Conservation (phyloP, 257 asterid genomes). For the Nyctanthes arbortristis region DNA sequence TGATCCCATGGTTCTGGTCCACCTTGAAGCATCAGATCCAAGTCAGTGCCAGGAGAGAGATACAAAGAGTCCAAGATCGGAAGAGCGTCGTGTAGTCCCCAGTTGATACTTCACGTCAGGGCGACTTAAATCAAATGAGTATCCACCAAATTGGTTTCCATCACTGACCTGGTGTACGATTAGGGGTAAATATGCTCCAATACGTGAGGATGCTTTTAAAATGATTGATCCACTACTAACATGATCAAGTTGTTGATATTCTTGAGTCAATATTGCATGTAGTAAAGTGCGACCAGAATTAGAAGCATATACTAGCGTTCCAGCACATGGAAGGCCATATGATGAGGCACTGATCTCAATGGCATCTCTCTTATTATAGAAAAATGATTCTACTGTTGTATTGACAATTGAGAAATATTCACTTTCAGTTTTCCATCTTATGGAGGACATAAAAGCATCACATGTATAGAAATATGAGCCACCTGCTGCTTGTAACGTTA, state of each 20-base stretch:
- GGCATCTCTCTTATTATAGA: slow-evolving; percentile 40
- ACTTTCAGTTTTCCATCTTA: slow-evolving; percentile 74
- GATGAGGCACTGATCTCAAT: slow-evolving; percentile 27
- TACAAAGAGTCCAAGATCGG: slow-evolving; percentile 55
- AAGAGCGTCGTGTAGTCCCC: too few relatives aligned
- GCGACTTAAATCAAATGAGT: slow-evolving; percentile 59
- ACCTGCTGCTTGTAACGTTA: slow-evolving; percentile 60
- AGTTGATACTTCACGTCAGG: slow-evolving; percentile 48
- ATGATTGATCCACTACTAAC: slow-evolving; percentile 47
- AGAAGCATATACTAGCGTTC: slow-evolving; percentile 68
- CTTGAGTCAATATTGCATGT: slow-evolving; percentile 68
- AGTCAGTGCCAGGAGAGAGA: slow-evolving; percentile 74
- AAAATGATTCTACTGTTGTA: slow-evolving; percentile 39
- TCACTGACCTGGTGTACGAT: slow-evolving; percentile 73
- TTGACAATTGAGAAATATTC: slow-evolving; percentile 62
- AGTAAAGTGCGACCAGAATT: slow-evolving; percentile 62
- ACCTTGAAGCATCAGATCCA: slow-evolving; percentile 75
- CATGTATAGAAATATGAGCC: slow-evolving; percentile 70
- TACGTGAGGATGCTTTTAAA: slow-evolving; percentile 56
- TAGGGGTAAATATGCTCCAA: slow-evolving; percentile 79
- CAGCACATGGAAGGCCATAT: slow-evolving; percentile 75
- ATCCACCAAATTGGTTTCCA: slow-evolving; percentile 94
- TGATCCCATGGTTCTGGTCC: slow-evolving; percentile 87
- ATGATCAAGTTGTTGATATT: slow-evolving; percentile 53
- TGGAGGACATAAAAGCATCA: slow-evolving; percentile 70